Conservation (phyloP, 148 eudicot genomes). For the Vaccinium macrocarpon region DNA sequence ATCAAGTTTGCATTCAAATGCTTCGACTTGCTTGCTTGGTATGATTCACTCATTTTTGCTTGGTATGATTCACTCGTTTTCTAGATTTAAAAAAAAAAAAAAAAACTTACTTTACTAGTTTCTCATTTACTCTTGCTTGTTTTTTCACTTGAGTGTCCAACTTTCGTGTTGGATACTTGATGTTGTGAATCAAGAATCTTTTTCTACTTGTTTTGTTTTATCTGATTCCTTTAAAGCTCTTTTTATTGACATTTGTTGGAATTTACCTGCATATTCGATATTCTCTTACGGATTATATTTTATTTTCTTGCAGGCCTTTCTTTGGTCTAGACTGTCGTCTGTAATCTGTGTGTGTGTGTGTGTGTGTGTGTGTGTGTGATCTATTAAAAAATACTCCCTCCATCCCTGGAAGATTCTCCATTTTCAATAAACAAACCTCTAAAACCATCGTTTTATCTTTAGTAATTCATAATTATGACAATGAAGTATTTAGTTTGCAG, state of each 20-base stretch:
- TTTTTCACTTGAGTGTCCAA: too few relatives aligned
- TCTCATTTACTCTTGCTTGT: too few relatives aligned
- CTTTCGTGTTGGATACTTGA: not conserved
- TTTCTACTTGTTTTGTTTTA: not conserved
- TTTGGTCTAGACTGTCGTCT: slow-evolving; percentile 28
- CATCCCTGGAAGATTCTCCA: too few relatives aligned
- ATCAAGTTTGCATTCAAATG: slow-evolving; percentile 1
- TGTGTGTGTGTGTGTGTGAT: too few relatives aligned
- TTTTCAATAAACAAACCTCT: too few relatives aligned
- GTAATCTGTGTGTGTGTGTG: not conserved
- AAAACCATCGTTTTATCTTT: too few relatives aligned
- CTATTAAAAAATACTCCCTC: too few relatives aligned
- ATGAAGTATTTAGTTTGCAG: too few relatives aligned
- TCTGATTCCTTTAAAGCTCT: not conserved
- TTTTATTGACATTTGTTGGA: not conserved
- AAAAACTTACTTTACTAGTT: too few relatives aligned
- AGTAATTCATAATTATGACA: too few relatives aligned
- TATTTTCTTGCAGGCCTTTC: slow-evolving; percentile 26
- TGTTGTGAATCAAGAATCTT: not conserved
- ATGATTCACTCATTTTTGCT: too few relatives aligned
- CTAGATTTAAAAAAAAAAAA: not conserved
- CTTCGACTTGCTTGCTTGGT: slow-evolving; percentile 9
- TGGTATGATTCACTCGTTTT: not conserved
- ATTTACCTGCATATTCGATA: not conserved
- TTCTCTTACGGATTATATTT: not conserved